Evolutionary conservation across 176 grass and related monocot genomes (phyloP).

Genomic region (Areca catechu): DNA sequence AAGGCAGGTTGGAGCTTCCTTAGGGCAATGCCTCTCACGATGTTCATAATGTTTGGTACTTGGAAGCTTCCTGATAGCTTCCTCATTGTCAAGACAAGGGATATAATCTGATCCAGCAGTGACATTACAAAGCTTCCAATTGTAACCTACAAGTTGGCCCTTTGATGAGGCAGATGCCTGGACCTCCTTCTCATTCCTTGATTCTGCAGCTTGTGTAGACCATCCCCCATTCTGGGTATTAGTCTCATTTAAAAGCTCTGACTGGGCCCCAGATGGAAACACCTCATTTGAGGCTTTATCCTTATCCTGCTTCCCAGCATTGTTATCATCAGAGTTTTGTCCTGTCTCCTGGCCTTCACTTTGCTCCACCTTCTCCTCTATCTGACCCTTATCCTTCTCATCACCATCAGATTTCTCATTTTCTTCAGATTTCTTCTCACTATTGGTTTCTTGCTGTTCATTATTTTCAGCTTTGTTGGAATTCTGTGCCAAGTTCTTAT

Average conservation of each 20-base stretch:
- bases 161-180: slow-evolving; percentile 8
- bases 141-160: slow-evolving; percentile 4
- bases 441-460: not conserved
- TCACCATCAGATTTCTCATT: not conserved
- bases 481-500: slow-evolving; percentile 2
- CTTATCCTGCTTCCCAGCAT: not conserved
- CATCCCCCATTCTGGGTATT: slow-evolving; percentile 24
- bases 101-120: slow-evolving; percentile 57
- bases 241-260: slow-evolving; percentile 51
- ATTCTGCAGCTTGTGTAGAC: slow-evolving; percentile 47
- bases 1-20: slow-evolving; percentile 47
- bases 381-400: not conserved
- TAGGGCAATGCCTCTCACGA: slow-evolving; percentile 68
- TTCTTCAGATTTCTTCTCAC: not conserved
- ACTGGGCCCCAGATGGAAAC: slow-evolving; percentile 28
- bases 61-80: slow-evolving; percentile 57
- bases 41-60: slow-evolving; percentile 81
- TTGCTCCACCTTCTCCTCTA: not conserved
- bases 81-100: slow-evolving; percentile 77
- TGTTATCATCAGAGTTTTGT: not conserved
- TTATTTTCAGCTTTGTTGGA: slow-evolving; percentile 12
- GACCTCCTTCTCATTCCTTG: slow-evolving; percentile 36
- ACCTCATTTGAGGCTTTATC: slow-evolving; percentile 20
- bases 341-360: not conserved
- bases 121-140: slow-evolving; percentile 59